Evolutionary conservation across 169 alveolate genomes (phyloP).

Genomic region (Eimeria sp.): DNA sequence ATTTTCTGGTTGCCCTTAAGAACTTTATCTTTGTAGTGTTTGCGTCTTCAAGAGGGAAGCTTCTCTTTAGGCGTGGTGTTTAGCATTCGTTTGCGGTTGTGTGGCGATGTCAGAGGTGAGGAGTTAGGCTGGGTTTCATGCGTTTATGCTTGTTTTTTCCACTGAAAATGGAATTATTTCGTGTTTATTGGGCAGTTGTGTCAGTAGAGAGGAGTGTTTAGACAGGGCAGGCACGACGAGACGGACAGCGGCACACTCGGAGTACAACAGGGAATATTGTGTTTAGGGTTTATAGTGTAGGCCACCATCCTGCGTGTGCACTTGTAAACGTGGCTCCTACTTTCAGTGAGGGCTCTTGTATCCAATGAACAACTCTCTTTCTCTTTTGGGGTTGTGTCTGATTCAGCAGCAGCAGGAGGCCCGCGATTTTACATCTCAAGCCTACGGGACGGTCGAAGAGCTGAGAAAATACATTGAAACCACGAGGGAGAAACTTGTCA

Average conservation of each 20-base stretch:
- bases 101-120: slow-evolving; percentile 47
- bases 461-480: slow-evolving; percentile 69
- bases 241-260: neutral
- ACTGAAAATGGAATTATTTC: neutral
- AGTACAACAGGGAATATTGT: neutral
- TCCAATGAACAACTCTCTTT: neutral
- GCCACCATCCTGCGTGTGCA: neutral
- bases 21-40: neutral
- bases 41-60: neutral
- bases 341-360: neutral
- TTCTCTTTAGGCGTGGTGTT: neutral
- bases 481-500: slow-evolving; percentile 30
- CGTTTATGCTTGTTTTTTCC: neutral
- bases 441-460: slow-evolving; percentile 44
- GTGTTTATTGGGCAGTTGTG: neutral
- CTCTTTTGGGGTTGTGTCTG: neutral
- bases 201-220: neutral
- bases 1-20: neutral
- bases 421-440: neutral
- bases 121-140: neutral
- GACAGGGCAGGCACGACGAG: neutral
- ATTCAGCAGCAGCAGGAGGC: neutral
- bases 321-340: too few relatives aligned
- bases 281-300: neutral
- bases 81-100: neutral